Percentiles rank a stretch among this genome's conserved stretches.
Evolutionary conservation across 2,329 filamentous ascomycete species (phyloP).

Genomic region (Pyrenophora tritici-repentis): DNA sequence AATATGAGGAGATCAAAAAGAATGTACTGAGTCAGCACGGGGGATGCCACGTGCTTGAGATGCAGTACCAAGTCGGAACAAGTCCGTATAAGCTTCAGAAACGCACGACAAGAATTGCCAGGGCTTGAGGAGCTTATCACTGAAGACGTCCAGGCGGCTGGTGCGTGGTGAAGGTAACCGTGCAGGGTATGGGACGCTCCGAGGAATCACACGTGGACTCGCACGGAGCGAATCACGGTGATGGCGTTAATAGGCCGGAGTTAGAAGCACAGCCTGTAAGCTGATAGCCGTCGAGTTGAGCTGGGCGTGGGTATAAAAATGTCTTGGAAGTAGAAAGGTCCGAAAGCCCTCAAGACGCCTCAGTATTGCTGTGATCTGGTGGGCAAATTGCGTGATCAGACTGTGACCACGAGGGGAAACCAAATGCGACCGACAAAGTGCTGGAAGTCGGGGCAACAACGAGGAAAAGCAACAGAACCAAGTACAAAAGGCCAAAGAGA

Average conservation of each 20-base stretch:
- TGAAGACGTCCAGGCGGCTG: conserved; percentile 11
- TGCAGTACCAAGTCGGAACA: conserved; percentile 18
- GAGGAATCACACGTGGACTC: background rate
- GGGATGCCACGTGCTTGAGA: conserved; percentile 19
- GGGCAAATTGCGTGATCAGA: conserved; percentile 6
- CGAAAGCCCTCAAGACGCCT: background rate
- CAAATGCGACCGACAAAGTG: background rate
- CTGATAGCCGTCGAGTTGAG: conserved; percentile 12
- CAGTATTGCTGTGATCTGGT: conserved; percentile 1
- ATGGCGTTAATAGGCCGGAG: background rate
- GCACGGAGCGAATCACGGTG: conserved; percentile 3
- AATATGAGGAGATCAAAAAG: background rate
- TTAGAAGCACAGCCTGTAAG: conserved; percentile 9
- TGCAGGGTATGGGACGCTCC: conserved; percentile 15
- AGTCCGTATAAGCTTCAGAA: conserved; percentile 34
- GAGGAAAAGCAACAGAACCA: background rate
- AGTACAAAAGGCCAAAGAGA: no score
- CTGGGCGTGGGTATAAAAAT: conserved; percentile 1
- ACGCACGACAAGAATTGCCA: conserved; percentile 28
- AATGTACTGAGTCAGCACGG: conserved; percentile 14
- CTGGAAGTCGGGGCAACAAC: conserved; percentile 5
- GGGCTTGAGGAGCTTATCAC: conserved; percentile 37
- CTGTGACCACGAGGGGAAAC: background rate
- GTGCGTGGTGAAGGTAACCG: conserved; percentile 15
- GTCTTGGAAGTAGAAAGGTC: conserved; percentile 17